A percentile compares a stretch with the other conserved stretches of the same genome.
Conservation (phyloP, 202 grass and related monocot species). For the Brachypodium distachyon region DNA sequence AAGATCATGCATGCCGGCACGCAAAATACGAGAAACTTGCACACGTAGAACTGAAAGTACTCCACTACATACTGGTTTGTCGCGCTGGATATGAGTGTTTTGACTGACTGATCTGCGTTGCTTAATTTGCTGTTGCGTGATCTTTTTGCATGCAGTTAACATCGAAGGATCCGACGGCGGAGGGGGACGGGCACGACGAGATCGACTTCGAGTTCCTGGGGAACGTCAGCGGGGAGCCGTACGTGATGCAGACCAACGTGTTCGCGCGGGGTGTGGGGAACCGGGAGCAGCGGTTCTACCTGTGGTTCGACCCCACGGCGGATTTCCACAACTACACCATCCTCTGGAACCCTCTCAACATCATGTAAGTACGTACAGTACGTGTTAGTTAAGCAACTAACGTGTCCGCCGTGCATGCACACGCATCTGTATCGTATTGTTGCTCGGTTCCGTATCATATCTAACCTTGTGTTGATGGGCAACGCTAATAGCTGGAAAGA, state of each 20-base stretch:
- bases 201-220: slow-evolving; percentile 71
- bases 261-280: slow-evolving; percentile 39
- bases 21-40: not conserved
- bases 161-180: slow-evolving; percentile 6
- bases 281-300: slow-evolving; percentile 48
- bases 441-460: too few species aligned
- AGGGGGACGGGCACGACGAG: slow-evolving; percentile 42
- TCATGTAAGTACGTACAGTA: slow-evolving; percentile 58
- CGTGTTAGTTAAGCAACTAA: not conserved
- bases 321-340: slow-evolving; percentile 74
- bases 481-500: not conserved
- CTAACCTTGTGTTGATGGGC: not conserved
- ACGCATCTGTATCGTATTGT: too few species aligned
- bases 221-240: slow-evolving; percentile 49
- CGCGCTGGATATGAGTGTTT: not conserved
- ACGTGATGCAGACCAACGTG: slow-evolving; percentile 53
- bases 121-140: too few species aligned
- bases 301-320: slow-evolving; percentile 60
- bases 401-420: not conserved
- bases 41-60: not conserved
- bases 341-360: slow-evolving; percentile 45
- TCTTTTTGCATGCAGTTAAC: slow-evolving; percentile 20
- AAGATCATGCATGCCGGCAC: not conserved
- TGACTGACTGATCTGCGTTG: not conserved
- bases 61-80: too few species aligned